Percentiles rank a stretch among this genome's conserved stretches.
phyloP scores from a whole-genome alignment of 768 basidiomycete species.

The Harrya chromipes region DNA sequence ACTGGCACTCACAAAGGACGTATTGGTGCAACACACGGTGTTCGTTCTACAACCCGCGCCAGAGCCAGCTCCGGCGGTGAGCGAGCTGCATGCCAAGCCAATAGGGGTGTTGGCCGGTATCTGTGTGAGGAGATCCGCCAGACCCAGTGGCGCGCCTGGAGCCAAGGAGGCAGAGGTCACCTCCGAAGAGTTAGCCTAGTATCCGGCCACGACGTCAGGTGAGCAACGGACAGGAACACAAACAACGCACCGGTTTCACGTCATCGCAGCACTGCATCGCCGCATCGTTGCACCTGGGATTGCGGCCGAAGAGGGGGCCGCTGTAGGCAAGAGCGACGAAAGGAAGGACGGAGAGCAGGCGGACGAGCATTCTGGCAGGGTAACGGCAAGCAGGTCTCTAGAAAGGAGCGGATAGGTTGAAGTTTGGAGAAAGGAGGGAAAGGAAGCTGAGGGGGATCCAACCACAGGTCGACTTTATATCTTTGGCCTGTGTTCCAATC shows the following conservation, averaged over 20 bases:
- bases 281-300: conserved; percentile 24
- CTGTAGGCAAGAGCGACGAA: conserved; percentile 17
- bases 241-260: conserved; percentile 15
- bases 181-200: conserved; percentile 13
- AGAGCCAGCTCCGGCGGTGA: conserved; percentile 26
- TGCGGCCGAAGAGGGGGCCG: conserved; percentile 23
- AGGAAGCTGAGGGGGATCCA: conserved; percentile 5
- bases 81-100: conserved; percentile 19
- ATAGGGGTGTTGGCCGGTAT: conserved; percentile 3
- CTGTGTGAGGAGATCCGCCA: conserved; percentile 5
- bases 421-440: conserved; percentile 6
- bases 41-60: conserved; percentile 11
- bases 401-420: conserved; percentile 26
- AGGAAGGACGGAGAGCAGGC: conserved; percentile 11
- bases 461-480: conserved; percentile 19
- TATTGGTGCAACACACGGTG: conserved; percentile 24
- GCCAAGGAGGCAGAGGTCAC: too few species aligned
- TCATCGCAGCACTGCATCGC: conserved; percentile 21
- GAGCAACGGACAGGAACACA: neutral
- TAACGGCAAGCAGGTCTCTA: conserved; percentile 2
- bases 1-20: conserved; percentile 12
- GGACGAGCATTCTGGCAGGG: conserved; percentile 14
- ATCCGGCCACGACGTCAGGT: conserved; percentile 4
- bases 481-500: neutral
- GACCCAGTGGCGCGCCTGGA: neutral